Percentiles rank a stretch among this genome's conserved stretches.
These are phyloP conservation scores for Saturnispora dispora DNA, from an alignment of 805 yeast species.

Conservation along the genomic window DNA sequence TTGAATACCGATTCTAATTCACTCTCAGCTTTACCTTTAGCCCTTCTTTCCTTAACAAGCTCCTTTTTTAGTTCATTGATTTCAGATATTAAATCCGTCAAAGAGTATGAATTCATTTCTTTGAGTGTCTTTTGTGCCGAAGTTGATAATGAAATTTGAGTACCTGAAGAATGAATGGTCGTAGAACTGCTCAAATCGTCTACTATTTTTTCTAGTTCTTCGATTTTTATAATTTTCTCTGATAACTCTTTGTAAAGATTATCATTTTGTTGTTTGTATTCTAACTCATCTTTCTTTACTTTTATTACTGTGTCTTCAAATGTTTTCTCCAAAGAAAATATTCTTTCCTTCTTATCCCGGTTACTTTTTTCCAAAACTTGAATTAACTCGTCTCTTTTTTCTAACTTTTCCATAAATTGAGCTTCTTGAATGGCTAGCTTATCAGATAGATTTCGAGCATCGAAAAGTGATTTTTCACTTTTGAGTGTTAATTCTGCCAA, in stretches of 20 bases:
- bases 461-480: slow-evolving; percentile 35
- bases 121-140: slow-evolving; percentile 46
- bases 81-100: slow-evolving; percentile 59
- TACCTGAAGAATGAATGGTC: slow-evolving; percentile 11
- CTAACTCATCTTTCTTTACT: slow-evolving; percentile 30
- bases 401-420: slow-evolving; percentile 47
- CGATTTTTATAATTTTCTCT: slow-evolving; percentile 30
- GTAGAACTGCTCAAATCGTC: slow-evolving; percentile 28
- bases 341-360: slow-evolving; percentile 42
- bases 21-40: slow-evolving; percentile 58
- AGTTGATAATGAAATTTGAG: slow-evolving; percentile 23
- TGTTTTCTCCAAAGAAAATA: slow-evolving; percentile 43
- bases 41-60: slow-evolving; percentile 57
- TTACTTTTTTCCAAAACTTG: slow-evolving; percentile 47
- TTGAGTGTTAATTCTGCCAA: slow-evolving; percentile 30
- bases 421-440: slow-evolving; percentile 35
- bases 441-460: slow-evolving; percentile 40
- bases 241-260: slow-evolving; percentile 29
- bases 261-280: slow-evolving; percentile 30
- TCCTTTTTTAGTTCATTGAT: slow-evolving; percentile 56
- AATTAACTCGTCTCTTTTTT: slow-evolving; percentile 51
- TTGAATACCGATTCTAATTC: slow-evolving; percentile 64
- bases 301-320: slow-evolving; percentile 34
- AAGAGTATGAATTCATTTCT: slow-evolving; percentile 40
- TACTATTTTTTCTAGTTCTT: slow-evolving; percentile 36